Evolutionary conservation across 306 rosid species (phyloP), one percentile per base, ranked within the genome.

Genomic region (Betula pendula): DNA sequence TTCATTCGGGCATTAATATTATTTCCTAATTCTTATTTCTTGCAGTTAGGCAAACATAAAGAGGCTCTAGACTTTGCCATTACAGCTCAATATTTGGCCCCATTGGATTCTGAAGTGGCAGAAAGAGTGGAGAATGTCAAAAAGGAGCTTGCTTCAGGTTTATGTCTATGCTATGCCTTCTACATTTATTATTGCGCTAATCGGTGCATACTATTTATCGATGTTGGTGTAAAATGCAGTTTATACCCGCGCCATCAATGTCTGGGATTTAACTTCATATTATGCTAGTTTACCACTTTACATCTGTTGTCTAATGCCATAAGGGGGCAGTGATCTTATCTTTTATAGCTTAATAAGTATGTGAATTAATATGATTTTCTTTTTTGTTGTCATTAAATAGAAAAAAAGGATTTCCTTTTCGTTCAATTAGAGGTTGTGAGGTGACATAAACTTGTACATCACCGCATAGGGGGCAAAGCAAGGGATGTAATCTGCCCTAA

Each of bases 61-160:
- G 96, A 96, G 78, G 99, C 99, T 77, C 80, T 96, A 77, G 93
- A 92, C 20, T 92, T 92, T 69, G 98, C 94, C 48, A 38, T 52
- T 52, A 91, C 90, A 47, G 90, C 98, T 80, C 96, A 89, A 24
- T 59, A 33, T 48, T 77, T 92, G 76, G 90, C 88, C 77, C 99
- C 99, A 62, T 87, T 87, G 73, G 79, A 80, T 82, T 74, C 88
- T 76, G 86, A 89, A 86, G 91, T 81, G 58, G 83, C 87, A 81
- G 91, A 91, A 73, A 91, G 88, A 81, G 89, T 96, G 82, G 98
- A 89, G 81, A 85, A 71, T 33, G 63, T 83, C 75, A 87, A 84
- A 83, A 88, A 70, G 77, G 97, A 96, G 77, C 90, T 96, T 66
- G 96, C 91, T 79, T 79, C 89, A 85, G 99, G 99, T 95, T 70